Conservation (phyloP, 768 basidiomycete genomes). For the Mrakia frigida region DNA sequence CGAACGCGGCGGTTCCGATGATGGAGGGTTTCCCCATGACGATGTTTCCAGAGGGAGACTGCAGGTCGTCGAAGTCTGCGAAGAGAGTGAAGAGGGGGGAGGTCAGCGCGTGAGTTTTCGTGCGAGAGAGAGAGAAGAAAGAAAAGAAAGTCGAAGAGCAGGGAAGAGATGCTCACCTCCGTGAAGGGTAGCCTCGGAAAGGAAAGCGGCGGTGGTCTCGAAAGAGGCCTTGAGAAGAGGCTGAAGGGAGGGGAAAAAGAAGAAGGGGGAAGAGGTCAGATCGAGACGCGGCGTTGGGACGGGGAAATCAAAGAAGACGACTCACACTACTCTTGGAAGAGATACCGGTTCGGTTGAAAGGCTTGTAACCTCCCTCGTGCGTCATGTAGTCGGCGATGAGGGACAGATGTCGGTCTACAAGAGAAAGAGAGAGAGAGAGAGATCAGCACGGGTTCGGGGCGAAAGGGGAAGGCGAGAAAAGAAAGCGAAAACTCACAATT, state of each 20-base stretch:
- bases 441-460: neutral
- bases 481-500: conserved; percentile 47
- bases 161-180: conserved; percentile 90
- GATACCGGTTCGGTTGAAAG: conserved; percentile 95
- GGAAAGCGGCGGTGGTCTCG: conserved; percentile 88
- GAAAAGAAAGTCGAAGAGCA: neutral
- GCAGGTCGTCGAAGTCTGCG: conserved; percentile 14
- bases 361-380: conserved; percentile 94
- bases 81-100: neutral
- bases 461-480: neutral
- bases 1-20: conserved; percentile 95
- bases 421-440: neutral
- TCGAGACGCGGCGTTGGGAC: no score
- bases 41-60: conserved; percentile 74
- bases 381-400: conserved; percentile 99
- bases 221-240: conserved; percentile 79
- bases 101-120: no score
- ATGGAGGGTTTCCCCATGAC: conserved; percentile 78
- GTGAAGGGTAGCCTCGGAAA: conserved; percentile 87
- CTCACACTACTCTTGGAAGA: conserved; percentile 76
- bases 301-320: neutral
- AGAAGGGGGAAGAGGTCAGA: neutral
- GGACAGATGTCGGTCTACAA: conserved; percentile 71
- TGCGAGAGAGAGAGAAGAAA: neutral
- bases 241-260: neutral